Conservation (phyloP, 2,329 filamentous ascomycete species). For the Monilinia vaccinii-corymbosi region DNA sequence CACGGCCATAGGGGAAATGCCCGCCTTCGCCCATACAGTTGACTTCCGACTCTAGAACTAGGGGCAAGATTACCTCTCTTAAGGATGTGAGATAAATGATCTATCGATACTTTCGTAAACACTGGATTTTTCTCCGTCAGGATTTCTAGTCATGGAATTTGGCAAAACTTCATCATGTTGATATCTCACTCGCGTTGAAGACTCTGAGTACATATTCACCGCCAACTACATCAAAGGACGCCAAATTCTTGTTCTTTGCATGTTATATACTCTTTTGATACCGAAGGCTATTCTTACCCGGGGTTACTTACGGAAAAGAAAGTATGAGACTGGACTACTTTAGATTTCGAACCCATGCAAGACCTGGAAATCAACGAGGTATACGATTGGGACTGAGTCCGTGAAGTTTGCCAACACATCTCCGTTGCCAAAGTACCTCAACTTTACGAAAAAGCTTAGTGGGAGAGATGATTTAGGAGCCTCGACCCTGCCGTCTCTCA, state of each 20-base stretch:
- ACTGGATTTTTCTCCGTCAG: too few species aligned
- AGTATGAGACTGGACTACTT: background rate
- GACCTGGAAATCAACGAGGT: background rate
- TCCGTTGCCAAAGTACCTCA: background rate
- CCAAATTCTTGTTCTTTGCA: background rate
- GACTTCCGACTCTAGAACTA: background rate
- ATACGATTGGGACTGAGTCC: background rate
- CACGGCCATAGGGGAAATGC: background rate
- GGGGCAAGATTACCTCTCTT: background rate
- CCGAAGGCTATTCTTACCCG: background rate
- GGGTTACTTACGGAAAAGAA: background rate
- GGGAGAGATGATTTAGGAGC: background rate
- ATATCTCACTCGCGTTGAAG: background rate
- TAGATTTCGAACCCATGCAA: background rate
- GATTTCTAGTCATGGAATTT: background rate
- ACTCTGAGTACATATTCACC: background rate
- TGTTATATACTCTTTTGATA: background rate
- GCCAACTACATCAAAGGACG: background rate
- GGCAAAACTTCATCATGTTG: background rate
- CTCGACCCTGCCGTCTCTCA: background rate
- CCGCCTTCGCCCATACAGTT: too few species aligned
- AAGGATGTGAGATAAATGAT: background rate
- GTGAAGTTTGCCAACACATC: background rate
- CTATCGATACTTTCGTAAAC: background rate
- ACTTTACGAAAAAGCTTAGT: background rate